Conservation (phyloP, 108 stramenopile species). For the Aurantiochytrium sp. region DNA sequence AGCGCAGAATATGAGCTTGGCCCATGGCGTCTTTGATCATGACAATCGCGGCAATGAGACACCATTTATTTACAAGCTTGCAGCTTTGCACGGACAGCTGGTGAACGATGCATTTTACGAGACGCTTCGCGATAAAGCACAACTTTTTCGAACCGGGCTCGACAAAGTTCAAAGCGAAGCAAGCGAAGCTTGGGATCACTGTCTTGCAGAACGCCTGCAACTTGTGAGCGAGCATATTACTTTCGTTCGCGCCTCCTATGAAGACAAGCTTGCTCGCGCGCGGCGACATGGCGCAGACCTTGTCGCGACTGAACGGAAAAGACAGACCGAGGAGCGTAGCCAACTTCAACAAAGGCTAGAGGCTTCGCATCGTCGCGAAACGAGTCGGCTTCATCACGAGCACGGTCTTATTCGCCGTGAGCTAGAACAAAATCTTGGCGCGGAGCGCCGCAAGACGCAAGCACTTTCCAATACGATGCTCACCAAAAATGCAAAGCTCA, state of each 20-base stretch:
- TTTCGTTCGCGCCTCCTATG: not conserved
- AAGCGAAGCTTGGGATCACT: too few relatives aligned
- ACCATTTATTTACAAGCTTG: too few relatives aligned
- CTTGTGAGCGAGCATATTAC: not conserved
- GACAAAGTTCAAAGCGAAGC: too few relatives aligned
- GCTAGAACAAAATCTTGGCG: not conserved
- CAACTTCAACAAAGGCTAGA: not conserved
- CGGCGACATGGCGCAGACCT: not conserved
- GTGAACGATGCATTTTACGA: too few relatives aligned
- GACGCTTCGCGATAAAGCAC: too few relatives aligned
- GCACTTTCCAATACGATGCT: not conserved
- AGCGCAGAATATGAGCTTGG: too few relatives aligned
- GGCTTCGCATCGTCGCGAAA: not conserved
- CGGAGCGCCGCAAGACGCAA: not conserved
- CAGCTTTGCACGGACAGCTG: too few relatives aligned
- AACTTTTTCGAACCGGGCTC: too few relatives aligned
- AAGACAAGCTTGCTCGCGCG: not conserved
- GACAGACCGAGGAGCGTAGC: not conserved
- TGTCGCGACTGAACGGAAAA: not conserved
- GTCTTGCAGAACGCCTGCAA: not conserved
- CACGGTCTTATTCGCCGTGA: not conserved
- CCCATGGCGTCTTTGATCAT: too few relatives aligned
- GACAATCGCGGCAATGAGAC: too few relatives aligned
- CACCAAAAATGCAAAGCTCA: not conserved
- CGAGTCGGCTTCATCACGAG: not conserved